Evolutionary conservation across 2,329 filamentous ascomycete species (phyloP).

Genomic region (Aspergillus thermomutatus): DNA sequence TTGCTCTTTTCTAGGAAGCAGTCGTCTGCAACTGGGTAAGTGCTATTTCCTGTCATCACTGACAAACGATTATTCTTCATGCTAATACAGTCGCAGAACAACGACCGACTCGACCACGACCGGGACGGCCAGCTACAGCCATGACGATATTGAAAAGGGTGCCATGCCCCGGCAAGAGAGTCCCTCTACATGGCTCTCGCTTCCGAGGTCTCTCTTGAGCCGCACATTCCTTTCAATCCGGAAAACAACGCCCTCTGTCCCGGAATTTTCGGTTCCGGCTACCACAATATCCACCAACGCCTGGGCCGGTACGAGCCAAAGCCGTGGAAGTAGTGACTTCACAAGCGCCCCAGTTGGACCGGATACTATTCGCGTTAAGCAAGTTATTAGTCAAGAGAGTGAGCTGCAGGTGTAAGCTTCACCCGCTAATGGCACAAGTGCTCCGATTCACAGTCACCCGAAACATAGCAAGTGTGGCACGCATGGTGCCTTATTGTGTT

Average conservation of each 20-base stretch:
- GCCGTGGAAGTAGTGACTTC: conserved; percentile 23
- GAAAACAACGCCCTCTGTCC: conserved; percentile 11
- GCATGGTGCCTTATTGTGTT: too few species aligned
- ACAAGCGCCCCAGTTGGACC: conserved; percentile 5
- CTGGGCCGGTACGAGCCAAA: conserved; percentile 27
- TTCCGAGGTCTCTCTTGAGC: conserved; percentile 10
- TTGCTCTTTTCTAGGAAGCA: conserved; percentile 22
- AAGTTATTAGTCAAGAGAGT: conserved; percentile 32
- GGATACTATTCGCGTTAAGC: conserved; percentile 30
- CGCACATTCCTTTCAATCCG: conserved; percentile 6
- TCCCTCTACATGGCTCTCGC: conserved; percentile 7
- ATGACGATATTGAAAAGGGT: conserved; percentile 23
- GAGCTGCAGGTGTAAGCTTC: conserved; percentile 19
- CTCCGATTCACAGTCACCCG: too few species aligned
- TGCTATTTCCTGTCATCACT: not conserved
- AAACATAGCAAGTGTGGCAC: not conserved
- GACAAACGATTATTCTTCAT: not conserved
- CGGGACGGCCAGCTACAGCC: not conserved
- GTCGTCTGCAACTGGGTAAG: conserved; percentile 16
- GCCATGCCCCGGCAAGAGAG: not conserved
- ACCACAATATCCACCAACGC: conserved; percentile 30
- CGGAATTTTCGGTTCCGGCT: conserved; percentile 15
- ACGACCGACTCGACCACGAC: conserved; percentile 4
- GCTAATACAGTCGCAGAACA: conserved; percentile 8
- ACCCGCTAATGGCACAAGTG: not conserved